phyloP scores from a whole-genome alignment of 164 flowering plant species.

The Amborella trichopoda region DNA sequence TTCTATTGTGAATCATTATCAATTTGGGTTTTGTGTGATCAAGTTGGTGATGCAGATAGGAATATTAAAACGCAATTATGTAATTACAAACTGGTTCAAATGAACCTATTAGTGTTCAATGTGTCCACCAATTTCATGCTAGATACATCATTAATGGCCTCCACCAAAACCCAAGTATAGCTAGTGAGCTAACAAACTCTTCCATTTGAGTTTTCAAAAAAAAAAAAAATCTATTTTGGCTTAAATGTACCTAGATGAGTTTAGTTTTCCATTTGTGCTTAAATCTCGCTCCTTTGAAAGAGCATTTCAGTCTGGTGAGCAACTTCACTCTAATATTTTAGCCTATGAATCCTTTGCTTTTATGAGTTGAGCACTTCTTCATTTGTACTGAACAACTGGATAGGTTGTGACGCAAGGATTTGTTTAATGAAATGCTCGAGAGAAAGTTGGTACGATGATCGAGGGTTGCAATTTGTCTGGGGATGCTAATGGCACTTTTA shows the following conservation, averaged over 20 bases:
- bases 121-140: constrained; percentile 44
- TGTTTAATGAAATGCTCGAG: constrained; percentile 10
- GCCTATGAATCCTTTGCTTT: constrained; percentile 24
- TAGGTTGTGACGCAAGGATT: constrained; percentile 4
- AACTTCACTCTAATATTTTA: constrained; percentile 24
- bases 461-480: constrained; percentile 2
- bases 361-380: constrained; percentile 20
- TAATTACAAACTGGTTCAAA: no score
- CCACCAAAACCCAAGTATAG: constrained; percentile 33
- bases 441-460: constrained; percentile 6
- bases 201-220: constrained; percentile 16
- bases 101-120: constrained; percentile 25
- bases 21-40: no score
- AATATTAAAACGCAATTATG: no score
- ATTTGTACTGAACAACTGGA: constrained; percentile 13
- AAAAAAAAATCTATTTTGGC: constrained; percentile 24
- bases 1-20: no score
- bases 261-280: constrained; percentile 26
- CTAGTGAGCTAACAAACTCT: constrained; percentile 26
- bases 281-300: constrained; percentile 20
- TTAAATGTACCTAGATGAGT: constrained; percentile 33
- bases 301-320: constrained; percentile 17
- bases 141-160: constrained; percentile 40
- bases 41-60: no score
- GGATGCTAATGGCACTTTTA: constrained; percentile 8